Evolutionary conservation across 2,329 filamentous ascomycete genomes (phyloP), one percentile per base, ranked within the genome.

Genomic region (Hymenoscyphus scutula): DNA sequence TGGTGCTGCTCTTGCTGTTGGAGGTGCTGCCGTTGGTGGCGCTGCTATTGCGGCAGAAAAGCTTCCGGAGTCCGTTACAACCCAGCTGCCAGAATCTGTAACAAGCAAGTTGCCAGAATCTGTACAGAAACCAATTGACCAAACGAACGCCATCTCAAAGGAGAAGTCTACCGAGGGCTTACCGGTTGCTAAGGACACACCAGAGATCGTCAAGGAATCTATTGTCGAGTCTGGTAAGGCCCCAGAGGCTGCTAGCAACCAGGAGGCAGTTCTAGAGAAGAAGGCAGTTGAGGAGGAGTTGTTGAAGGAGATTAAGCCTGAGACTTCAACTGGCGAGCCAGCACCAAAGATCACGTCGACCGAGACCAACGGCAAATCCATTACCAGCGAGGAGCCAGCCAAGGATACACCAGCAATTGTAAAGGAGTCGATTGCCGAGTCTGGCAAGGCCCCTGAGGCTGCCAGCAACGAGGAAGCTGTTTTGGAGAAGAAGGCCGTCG

Each of bases 81-180:
- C 83, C 82, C 19, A 84, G 23, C 75, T 81, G 0, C 56, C 59
- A 25, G 34, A 58, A n/a, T 34, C 53, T 45, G 79, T 84, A 58
- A 83, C 84, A 75, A 77, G 87, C 75, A 79, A 85, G 1, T 48
- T 81, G 82, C 60, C 89, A 87, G n/a, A 89, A 95, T 7, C 78
- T 83, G 65, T 90, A 93, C 70, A 95, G 94, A 84, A 85, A 84
- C 74, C 82, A 80, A 11, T 81, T 92, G 5, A 91, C 95, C 78
- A 76, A 84, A 29, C 89, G 96, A 77, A 80, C 96, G 8, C 79
- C 92, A 55, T 81, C 85, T 67, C 84, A 89, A 74, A 81, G 87
- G 65, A 80, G 82, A 74, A 73, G 76, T 17, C 68, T 71, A 58
- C 41, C 41, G 11, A 48, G 19, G 41, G 11, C 5, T n/a, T 19